Percentiles rank a stretch among this genome's conserved stretches.
Conservation (phyloP, 345 rosid species). For the Ailanthus altissimus region DNA sequence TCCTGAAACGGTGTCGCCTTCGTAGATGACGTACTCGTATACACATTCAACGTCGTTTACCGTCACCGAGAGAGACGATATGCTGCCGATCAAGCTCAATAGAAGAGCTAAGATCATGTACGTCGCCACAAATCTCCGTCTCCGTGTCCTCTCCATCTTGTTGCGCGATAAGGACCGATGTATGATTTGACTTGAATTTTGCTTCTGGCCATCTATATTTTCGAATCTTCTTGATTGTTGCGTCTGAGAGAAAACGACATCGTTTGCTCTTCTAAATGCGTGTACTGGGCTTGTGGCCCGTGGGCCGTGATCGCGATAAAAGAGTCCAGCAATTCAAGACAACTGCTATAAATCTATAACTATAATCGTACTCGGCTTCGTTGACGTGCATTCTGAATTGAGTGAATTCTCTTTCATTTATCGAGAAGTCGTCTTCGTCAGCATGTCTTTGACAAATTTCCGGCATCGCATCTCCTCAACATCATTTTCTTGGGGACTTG, state of each 20-base stretch:
- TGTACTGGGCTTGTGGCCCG: neutral
- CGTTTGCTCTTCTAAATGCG: neutral
- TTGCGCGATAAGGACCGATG: neutral
- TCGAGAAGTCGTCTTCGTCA: too few species aligned
- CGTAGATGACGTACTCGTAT: constrained; percentile 88
- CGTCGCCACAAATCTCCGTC: constrained; percentile 30
- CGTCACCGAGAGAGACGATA: constrained; percentile 80
- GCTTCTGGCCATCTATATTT: too few species aligned
- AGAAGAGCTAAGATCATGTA: constrained; percentile 37
- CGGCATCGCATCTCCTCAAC: too few species aligned
- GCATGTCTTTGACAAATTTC: too few species aligned
- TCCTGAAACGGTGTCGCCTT: constrained; percentile 87
- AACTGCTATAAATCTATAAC: too few species aligned
- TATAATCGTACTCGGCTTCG: too few species aligned
- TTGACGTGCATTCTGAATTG: too few species aligned
- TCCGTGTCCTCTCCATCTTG: constrained; percentile 25
- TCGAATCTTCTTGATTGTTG: too few species aligned
- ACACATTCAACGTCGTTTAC: constrained; percentile 88
- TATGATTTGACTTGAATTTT: neutral
- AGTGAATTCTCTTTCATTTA: too few species aligned
- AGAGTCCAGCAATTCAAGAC: neutral
- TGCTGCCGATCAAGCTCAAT: constrained; percentile 37
- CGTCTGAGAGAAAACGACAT: neutral
- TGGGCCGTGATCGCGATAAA: neutral
- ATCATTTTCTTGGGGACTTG: too few species aligned